phyloP scores from a whole-genome alignment of 768 basidiomycete species.

The Clitopilus passeckerianus region DNA sequence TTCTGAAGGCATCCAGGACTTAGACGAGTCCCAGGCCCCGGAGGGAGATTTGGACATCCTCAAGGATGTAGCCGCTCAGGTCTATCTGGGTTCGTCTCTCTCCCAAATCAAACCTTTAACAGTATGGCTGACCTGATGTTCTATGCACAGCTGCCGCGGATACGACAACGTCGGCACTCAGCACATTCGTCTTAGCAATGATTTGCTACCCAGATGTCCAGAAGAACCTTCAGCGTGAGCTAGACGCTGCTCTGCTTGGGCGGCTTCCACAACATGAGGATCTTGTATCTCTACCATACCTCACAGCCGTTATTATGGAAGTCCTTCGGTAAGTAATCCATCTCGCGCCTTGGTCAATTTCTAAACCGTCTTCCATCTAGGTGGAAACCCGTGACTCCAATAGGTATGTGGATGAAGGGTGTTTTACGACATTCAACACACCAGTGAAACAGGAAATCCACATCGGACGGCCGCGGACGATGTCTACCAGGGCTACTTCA shows the following conservation, averaged over 20 bases:
- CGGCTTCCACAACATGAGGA: constrained; percentile 11
- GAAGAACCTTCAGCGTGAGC: constrained; percentile 13
- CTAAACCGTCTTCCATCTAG: background rate
- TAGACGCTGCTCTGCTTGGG: constrained; percentile 4
- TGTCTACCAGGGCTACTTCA: constrained; percentile 16
- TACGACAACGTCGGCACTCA: background rate
- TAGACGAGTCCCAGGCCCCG: background rate
- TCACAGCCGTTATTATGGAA: constrained; percentile 12
- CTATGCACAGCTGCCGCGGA: background rate
- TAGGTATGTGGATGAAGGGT: background rate
- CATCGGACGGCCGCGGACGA: constrained; percentile 15
- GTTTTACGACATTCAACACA: background rate
- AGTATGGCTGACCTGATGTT: background rate
- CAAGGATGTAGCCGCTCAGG: background rate
- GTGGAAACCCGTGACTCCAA: constrained; percentile 2
- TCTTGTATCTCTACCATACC: constrained; percentile 9
- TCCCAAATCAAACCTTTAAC: background rate
- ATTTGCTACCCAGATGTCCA: constrained; percentile 17
- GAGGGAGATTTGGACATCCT: background rate
- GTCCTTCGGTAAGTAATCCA: constrained; percentile 6
- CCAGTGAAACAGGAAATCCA: constrained; percentile 7
- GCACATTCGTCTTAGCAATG: constrained; percentile 8
- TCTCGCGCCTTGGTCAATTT: background rate
- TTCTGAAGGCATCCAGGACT: background rate
- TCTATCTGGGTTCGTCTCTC: background rate